phyloP scores from a whole-genome alignment of 305 asterid species.

The Solanum hybrid region DNA sequence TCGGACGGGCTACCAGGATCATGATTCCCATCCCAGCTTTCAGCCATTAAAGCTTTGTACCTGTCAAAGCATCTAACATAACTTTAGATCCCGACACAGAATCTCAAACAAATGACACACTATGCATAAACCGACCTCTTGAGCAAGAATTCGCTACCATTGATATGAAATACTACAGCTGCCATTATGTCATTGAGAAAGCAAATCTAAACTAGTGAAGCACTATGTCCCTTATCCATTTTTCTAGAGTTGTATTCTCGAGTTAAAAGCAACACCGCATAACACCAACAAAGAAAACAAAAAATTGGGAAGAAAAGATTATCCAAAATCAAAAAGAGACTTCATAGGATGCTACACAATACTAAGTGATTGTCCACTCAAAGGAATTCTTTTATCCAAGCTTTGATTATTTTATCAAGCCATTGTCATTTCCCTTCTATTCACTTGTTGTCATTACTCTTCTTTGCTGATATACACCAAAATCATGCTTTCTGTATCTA shows the following conservation, averaged over 20 bases:
- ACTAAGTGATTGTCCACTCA: not conserved
- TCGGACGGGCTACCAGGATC: constrained; percentile 66
- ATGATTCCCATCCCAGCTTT: constrained; percentile 54
- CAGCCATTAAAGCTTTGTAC: constrained; percentile 51
- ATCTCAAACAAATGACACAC: not conserved
- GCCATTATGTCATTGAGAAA: not conserved
- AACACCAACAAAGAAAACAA: not conserved
- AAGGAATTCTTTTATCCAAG: not conserved
- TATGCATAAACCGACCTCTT: not conserved
- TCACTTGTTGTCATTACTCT: not conserved
- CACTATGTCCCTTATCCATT: not conserved
- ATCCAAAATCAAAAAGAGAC: not conserved
- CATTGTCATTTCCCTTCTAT: not conserved
- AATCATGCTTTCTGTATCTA: not conserved
- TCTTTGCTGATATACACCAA: not conserved
- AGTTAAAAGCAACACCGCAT: not conserved
- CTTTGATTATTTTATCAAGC: not conserved
- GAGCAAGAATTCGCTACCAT: not conserved
- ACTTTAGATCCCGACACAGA: constrained; percentile 9
- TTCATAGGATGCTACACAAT: not conserved
- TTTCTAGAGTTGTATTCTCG: not conserved
- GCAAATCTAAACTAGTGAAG: not conserved
- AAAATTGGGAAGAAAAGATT: not conserved
- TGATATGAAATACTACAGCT: not conserved
- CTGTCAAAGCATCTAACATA: constrained; percentile 20